Evolutionary conservation across 163 green algal species (phyloP), one percentile per base, ranked within the genome.

Genomic region (Chlamydomonas reinhardtii): DNA sequence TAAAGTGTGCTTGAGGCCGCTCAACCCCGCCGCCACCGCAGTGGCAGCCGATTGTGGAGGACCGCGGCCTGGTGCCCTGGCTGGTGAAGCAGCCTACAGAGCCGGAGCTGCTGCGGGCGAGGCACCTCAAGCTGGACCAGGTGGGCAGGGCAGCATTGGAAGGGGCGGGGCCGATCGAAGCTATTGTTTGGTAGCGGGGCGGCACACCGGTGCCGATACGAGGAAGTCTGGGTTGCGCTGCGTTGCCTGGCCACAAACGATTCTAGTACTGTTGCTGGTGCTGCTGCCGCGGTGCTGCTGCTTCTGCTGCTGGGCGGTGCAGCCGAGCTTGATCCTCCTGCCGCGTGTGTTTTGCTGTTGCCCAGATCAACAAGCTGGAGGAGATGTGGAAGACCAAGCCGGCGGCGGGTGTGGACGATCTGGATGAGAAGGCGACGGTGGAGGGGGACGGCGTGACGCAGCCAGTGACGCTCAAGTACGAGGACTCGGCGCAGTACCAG

Each of bases 371-470:
- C 74, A 90, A 90, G n/a, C 79, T 99, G 82, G 97, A 99, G 93
- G 97, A 99, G 82, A 74, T 97, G 48, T 99, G 98, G 98, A 98
- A 98, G 86, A 87, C 39, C 9, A 93, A 97, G 73, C 95, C 97
- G 0, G 85, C 88, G 0, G 97, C 97, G 29, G 94, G 90, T 14
- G 62, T 98, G 25, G 96, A 98, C 29, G 96, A 99, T 65, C 84
- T 98, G 22, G 86, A 93, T 0, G 79, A 76, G 2, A 31, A 70
- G 4, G 27, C 64, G 29, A 20, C 9, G 29, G 59, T 91, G 56
- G 82, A 88, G 52, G 79, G 68, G 3, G 94, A 98, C 73, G 93
- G 94, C 15, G 95, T 97, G 77, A 82, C 92, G 56, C 91, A 92
- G 54, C 95, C 94, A 19, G 96, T 97, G 65, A 93, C 88, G 68